Evolutionary conservation across 2,329 filamentous ascomycete species (phyloP), one percentile per base, ranked within the genome.

Genomic region (Phaeosphaeriaceae sp.): DNA sequence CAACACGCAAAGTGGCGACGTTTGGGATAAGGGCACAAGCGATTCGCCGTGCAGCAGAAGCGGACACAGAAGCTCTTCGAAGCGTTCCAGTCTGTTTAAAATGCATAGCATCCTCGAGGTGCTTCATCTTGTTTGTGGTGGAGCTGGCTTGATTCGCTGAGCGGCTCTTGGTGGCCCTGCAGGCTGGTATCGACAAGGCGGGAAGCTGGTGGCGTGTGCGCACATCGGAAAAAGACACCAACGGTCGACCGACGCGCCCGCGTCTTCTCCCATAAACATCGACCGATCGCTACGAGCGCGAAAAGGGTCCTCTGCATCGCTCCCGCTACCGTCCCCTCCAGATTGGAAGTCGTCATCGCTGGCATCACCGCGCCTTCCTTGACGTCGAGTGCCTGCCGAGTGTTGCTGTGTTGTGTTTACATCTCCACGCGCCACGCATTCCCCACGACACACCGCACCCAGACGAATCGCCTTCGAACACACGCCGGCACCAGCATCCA

Each of bases 261-360:
- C 68, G 66, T 65, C 63, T 42, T 58, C 53, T 58, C 60, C 58
- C 63, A 63, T 67, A 61, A 65, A 62, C 70, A 67, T 57, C 66
- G 62, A 62, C 62, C 66, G 68, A 69, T 70, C 66, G 63, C 64
- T 55, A 55, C 60, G 63, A 65, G 60, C 66, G 63, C 62, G 53
- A 56, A 51, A 72, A 68, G 65, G 60, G 62, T 68, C 66, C n/a
- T 54, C 49, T 57, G 47, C 64, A 68, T 69, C 66, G 66, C 61
- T 61, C 59, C 50, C 49, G 45, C 52, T 52, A 53, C 42, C 53
- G 31, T 50, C 54, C 44, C 51, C 50, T 60, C 58, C 53, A 49
- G 60, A 53, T 62, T 65, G 63, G 68, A 59, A 19, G 7, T 63
- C 66, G 53, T 60, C 62, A 55, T 48, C 52, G 36, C 60, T 27